These are phyloP conservation scores for Neonectria ditissima DNA, from an alignment of 2,329 filamentous ascomycete genomes.

Conservation along the genomic window DNA sequence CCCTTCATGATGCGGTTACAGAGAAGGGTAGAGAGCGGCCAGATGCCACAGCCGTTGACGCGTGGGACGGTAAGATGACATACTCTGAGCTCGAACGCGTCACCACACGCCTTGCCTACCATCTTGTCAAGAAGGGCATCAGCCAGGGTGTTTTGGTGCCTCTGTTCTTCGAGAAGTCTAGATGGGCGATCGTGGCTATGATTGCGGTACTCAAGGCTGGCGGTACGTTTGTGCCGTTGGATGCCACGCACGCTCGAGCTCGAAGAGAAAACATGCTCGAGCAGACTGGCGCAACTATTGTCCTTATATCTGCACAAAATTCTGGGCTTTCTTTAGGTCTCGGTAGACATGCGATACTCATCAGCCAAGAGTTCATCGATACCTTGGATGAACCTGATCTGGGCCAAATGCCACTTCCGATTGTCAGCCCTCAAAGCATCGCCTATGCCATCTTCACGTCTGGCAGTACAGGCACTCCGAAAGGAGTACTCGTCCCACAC, in stretches of 20 bases:
- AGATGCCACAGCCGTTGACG: conserved; percentile 6
- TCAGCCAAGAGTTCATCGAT: neutral
- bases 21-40: neutral
- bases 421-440: too few relatives aligned
- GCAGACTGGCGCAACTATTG: neutral
- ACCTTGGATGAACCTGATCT: neutral
- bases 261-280: conserved; percentile 2
- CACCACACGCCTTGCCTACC: neutral
- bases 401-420: too few relatives aligned
- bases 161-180: conserved; percentile 44
- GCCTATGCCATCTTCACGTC: conserved; percentile 64
- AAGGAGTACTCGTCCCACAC: conserved; percentile 58
- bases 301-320: neutral
- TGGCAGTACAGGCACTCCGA: conserved; percentile 65
- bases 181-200: conserved; percentile 35
- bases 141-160: conserved; percentile 41
- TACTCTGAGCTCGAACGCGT: conserved; percentile 14
- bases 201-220: conserved; percentile 45
- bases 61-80: conserved; percentile 8
- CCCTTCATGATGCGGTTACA: conserved; percentile 7
- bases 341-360: neutral
- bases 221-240: conserved; percentile 37
- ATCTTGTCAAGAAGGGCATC: conserved; percentile 3
- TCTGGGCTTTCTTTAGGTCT: neutral
- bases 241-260: conserved; percentile 6